A percentile compares a stretch with the other conserved stretches of the same genome.
Conservation (phyloP, 257 asterid genomes). For the Forsythia suspensa region DNA sequence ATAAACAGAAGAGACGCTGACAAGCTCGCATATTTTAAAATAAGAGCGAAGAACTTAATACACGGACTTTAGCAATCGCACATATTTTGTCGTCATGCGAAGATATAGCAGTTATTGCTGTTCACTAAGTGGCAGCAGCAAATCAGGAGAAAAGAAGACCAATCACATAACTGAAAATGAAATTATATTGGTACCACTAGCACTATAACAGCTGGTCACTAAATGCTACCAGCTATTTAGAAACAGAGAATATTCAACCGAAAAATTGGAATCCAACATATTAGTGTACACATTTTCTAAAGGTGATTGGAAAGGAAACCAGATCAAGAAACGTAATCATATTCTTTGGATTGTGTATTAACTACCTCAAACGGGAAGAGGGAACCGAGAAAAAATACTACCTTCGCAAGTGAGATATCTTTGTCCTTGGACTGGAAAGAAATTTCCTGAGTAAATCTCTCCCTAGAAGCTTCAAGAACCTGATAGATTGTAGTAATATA, state of each 20-base stretch:
- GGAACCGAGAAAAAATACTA: slow-evolving; percentile 22
- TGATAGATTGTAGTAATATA: slow-evolving; percentile 28
- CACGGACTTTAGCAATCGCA: not conserved
- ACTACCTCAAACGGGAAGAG: slow-evolving; percentile 10
- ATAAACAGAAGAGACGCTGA: not conserved
- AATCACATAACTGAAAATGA: not conserved
- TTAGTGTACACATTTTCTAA: not conserved
- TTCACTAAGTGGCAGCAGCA: not conserved
- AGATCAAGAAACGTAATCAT: not conserved
- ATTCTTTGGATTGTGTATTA: not conserved
- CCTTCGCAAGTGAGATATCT: slow-evolving; percentile 94
- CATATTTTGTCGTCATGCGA: not conserved
- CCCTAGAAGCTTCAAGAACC: slow-evolving; percentile 75
- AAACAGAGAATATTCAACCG: not conserved
- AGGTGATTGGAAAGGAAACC: not conserved
- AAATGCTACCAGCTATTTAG: not conserved
- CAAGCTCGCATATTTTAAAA: slow-evolving; percentile 1
- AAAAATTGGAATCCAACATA: not conserved
- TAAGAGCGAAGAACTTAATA: not conserved
- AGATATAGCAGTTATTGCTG: not conserved
- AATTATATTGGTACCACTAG: not conserved
- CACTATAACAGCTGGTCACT: not conserved
- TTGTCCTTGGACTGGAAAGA: slow-evolving; percentile 81
- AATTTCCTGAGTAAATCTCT: slow-evolving; percentile 71
- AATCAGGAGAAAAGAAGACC: not conserved